Evolutionary conservation across 2,329 filamentous ascomycete genomes (phyloP).

Genomic region (Ramularia endophylla): DNA sequence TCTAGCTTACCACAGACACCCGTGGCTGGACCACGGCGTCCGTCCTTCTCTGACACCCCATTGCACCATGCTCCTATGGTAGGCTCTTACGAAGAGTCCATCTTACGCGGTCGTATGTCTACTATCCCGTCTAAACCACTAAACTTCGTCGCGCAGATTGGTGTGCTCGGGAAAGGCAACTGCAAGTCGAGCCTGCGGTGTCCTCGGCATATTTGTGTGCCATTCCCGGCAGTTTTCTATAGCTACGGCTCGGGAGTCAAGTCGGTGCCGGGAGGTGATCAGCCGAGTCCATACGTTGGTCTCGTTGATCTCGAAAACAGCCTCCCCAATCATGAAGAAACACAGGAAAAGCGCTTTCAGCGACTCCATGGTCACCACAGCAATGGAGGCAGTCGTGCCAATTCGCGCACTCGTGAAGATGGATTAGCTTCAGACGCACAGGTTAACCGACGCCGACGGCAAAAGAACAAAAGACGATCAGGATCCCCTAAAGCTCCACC

Average conservation of each 20-base stretch:
- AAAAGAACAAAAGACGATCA: slow-evolving; percentile 55
- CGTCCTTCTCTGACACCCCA: slow-evolving; percentile 74
- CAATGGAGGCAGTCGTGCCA: slow-evolving; percentile 25
- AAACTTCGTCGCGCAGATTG: slow-evolving; percentile 91
- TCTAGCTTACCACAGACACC: slow-evolving; percentile 40
- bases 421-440: slow-evolving; percentile 21
- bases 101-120: slow-evolving; percentile 91
- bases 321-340: slow-evolving; percentile 40
- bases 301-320: slow-evolving; percentile 85
- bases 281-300: slow-evolving; percentile 92
- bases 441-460: slow-evolving; percentile 20
- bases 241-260: slow-evolving; percentile 69
- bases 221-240: slow-evolving; percentile 94
- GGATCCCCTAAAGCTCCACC: slow-evolving; percentile 61
- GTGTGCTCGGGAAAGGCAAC: slow-evolving; percentile 80
- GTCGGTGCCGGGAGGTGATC: slow-evolving; percentile 66
- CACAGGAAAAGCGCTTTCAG: slow-evolving; percentile 29
- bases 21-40: slow-evolving; percentile 51
- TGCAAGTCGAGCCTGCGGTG: slow-evolving; percentile 82
- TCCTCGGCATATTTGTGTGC: slow-evolving; percentile 81
- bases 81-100: slow-evolving; percentile 96
- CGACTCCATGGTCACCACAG: slow-evolving; percentile 19
- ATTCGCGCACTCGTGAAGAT: slow-evolving; percentile 22
- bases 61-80: slow-evolving; percentile 92
- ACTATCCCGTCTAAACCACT: slow-evolving; percentile 89